phyloP scores from a whole-genome alignment of 1,284 basidiomycete genomes.

The Ceratobasidium sp. region DNA sequence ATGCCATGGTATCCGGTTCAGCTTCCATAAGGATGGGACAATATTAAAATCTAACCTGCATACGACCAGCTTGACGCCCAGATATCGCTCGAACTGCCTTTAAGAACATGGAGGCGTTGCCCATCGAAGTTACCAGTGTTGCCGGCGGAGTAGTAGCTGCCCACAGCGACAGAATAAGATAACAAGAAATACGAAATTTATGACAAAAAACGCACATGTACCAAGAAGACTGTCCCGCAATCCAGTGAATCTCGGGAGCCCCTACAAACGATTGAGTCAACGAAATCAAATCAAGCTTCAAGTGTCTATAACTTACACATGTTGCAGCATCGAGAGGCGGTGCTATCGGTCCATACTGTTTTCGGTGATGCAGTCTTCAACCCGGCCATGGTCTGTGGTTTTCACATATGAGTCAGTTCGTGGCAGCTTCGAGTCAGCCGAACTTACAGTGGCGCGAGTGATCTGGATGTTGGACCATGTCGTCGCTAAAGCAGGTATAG shows the following conservation, averaged over 20 bases:
- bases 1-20: neutral
- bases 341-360: slow-evolving; percentile 58
- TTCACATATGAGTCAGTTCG: too few relatives aligned
- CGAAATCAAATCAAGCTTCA: too few relatives aligned
- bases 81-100: slow-evolving; percentile 34
- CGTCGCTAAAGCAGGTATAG: slow-evolving; percentile 51
- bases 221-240: slow-evolving; percentile 26
- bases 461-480: slow-evolving; percentile 61
- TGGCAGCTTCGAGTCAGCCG: too few relatives aligned
- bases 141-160: slow-evolving; percentile 35
- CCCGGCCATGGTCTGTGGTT: slow-evolving; percentile 54
- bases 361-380: slow-evolving; percentile 60
- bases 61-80: slow-evolving; percentile 35
- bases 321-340: slow-evolving; percentile 60
- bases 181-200: neutral
- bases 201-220: slow-evolving; percentile 31
- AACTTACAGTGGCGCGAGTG: slow-evolving; percentile 54
- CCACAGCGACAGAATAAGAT: neutral
- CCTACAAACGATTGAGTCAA: slow-evolving; percentile 1
- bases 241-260: slow-evolving; percentile 46
- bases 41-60: neutral
- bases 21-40: neutral
- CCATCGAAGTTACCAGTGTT: neutral
- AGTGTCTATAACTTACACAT: slow-evolving; percentile 52
- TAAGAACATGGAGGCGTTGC: slow-evolving; percentile 5